These are phyloP conservation scores for Aristolochia contorta DNA, from an alignment of 164 flowering plant genomes.

Conservation along the genomic window DNA sequence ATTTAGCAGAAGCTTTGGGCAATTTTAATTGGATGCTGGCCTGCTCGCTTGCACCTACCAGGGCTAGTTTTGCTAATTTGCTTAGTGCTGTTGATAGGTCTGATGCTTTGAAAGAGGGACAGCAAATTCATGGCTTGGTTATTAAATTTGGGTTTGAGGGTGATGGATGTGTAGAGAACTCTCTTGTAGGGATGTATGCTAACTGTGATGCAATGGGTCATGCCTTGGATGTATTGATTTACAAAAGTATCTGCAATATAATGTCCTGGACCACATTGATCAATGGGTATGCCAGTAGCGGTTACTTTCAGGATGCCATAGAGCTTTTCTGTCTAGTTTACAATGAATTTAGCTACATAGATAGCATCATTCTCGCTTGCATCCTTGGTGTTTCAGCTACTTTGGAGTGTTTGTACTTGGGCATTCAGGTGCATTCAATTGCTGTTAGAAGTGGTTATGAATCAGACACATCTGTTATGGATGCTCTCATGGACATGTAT, in stretches of 20 bases:
- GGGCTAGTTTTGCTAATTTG: conserved; percentile 12
- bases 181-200: conserved; percentile 16
- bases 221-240: conserved; percentile 7
- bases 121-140: conserved; percentile 8
- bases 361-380: conserved; percentile 5
- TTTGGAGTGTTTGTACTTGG: conserved; percentile 6
- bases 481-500: conserved; percentile 14
- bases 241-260: conserved; percentile 4
- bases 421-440: conserved; percentile 12
- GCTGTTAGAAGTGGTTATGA: conserved; percentile 6
- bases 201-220: conserved; percentile 3
- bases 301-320: conserved; percentile 11
- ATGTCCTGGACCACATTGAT: conserved; percentile 15
- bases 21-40: conserved; percentile 8
- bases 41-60: conserved; percentile 7
- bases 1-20: conserved; percentile 8
- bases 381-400: conserved; percentile 10
- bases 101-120: neutral
- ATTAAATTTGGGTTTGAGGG: conserved; percentile 12
- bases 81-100: conserved; percentile 1
- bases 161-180: conserved; percentile 12
- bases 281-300: conserved; percentile 6
- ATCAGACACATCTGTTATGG: conserved; percentile 6
- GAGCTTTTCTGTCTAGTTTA: conserved; percentile 7
- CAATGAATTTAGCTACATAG: neutral